These are phyloP conservation scores for Sarocladiaceae sp. DNA, from an alignment of 2,329 filamentous ascomycete genomes.

Conservation along the genomic window DNA sequence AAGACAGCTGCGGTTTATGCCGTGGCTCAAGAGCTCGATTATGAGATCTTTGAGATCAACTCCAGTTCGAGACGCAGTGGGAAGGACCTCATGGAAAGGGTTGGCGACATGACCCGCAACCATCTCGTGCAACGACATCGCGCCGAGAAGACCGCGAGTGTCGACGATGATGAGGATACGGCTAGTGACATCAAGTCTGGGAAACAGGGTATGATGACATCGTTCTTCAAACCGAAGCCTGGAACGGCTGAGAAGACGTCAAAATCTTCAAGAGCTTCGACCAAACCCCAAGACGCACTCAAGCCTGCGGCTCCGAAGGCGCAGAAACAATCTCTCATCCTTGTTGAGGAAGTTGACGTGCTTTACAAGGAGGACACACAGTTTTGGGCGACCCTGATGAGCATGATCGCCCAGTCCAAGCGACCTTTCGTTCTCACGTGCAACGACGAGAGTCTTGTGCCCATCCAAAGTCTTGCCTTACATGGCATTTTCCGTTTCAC, in stretches of 20 bases:
- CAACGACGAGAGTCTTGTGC: constrained; percentile 82
- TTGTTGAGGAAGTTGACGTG: constrained; percentile 90
- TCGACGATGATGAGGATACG: constrained; percentile 25
- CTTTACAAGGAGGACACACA: constrained; percentile 94
- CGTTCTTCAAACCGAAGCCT: constrained; percentile 68
- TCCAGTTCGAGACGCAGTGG: constrained; percentile 77
- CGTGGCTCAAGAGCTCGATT: constrained; percentile 84
- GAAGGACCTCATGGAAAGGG: constrained; percentile 83
- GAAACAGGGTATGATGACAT: constrained; percentile 73
- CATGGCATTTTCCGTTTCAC: constrained; percentile 80
- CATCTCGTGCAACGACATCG: constrained; percentile 68
- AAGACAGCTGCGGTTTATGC: constrained; percentile 93
- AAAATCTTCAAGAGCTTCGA: constrained; percentile 24
- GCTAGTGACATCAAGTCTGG: constrained; percentile 57
- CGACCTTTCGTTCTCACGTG: constrained; percentile 94
- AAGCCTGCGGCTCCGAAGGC: constrained; percentile 35
- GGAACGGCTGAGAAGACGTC: constrained; percentile 16
- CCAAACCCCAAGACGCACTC: constrained; percentile 19
- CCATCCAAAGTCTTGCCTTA: constrained; percentile 67
- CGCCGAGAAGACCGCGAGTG: constrained; percentile 23
- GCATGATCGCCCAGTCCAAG: constrained; percentile 78
- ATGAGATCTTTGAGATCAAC: constrained; percentile 95
- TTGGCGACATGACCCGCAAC: constrained; percentile 96
- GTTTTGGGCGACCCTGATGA: constrained; percentile 82
- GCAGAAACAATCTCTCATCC: constrained; percentile 91